Evolutionary conservation across 345 rosid species (phyloP).

Genomic region (Eutrema heterophyllum): DNA sequence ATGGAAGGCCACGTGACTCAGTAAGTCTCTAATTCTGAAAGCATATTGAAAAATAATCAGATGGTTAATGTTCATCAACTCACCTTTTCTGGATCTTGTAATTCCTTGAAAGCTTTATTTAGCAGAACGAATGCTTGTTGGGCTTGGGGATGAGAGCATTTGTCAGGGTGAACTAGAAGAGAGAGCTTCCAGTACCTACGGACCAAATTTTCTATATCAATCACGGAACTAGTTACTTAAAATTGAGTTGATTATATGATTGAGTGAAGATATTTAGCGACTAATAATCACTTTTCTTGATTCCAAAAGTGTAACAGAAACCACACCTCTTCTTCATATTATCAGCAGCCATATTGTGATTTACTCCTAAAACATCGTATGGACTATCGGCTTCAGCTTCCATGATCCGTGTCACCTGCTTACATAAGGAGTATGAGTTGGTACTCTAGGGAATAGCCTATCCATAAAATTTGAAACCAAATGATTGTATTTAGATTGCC

Average conservation of each 20-base stretch:
- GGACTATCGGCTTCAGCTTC: conserved; percentile 64
- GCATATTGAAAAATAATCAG: background rate
- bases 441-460: background rate
- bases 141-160: conserved; percentile 96
- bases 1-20: background rate
- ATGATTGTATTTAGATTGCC: background rate
- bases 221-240: background rate
- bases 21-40: background rate
- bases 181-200: conserved; percentile 93
- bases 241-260: background rate
- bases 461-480: background rate
- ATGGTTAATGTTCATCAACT: conserved; percentile 4
- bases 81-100: conserved; percentile 95
- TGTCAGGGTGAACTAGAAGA: conserved; percentile 93
- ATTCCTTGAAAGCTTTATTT: conserved; percentile 84
- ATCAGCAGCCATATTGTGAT: conserved; percentile 61
- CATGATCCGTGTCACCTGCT: conserved; percentile 84
- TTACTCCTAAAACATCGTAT: conserved; percentile 76
- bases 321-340: conserved; percentile 82
- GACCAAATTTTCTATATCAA: background rate
- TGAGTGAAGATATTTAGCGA: background rate
- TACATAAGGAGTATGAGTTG: conserved; percentile 4
- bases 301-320: conserved; percentile 8
- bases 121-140: conserved; percentile 77
- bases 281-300: background rate